Conservation (phyloP, 495 filamentous ascomycete genomes). For the Terfezia claveryi region DNA sequence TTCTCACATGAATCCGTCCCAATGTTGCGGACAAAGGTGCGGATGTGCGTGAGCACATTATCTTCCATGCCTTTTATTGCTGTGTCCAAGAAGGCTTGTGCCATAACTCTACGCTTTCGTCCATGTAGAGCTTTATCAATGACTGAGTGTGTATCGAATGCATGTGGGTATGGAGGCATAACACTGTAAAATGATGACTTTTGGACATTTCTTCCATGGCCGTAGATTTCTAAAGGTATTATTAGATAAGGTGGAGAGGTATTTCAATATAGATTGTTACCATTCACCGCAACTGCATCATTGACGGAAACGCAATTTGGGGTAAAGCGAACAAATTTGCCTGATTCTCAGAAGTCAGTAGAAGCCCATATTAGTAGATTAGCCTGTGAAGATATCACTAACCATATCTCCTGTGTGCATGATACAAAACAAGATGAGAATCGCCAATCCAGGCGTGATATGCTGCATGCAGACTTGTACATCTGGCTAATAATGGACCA, state of each 20-base stretch:
- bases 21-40: not conserved
- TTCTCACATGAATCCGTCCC: not conserved
- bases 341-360: conserved; percentile 8
- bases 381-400: not conserved
- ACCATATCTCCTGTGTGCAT: conserved; percentile 36
- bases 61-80: conserved; percentile 37
- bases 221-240: not conserved
- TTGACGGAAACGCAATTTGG: conserved; percentile 40
- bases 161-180: conserved; percentile 32
- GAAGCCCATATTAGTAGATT: not conserved
- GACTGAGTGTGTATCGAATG: conserved; percentile 36
- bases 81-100: conserved; percentile 38
- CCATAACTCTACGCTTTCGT: conserved; percentile 39
- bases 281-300: conserved; percentile 31
- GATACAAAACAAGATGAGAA: conserved; percentile 36
- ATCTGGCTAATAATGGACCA: conserved; percentile 1
- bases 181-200: conserved; percentile 44
- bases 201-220: conserved; percentile 27
- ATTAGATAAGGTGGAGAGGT: conserved; percentile 16
- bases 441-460: conserved; percentile 42
- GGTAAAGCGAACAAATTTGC: conserved; percentile 34
- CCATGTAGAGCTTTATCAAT: conserved; percentile 38
- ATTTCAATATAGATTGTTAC: conserved; percentile 32
- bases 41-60: not conserved
- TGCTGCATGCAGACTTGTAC: conserved; percentile 32